Base-by-base conservation (phyloP, 1,284 basidiomycete genomes). In the Fereydounia khargensis region DNA sequence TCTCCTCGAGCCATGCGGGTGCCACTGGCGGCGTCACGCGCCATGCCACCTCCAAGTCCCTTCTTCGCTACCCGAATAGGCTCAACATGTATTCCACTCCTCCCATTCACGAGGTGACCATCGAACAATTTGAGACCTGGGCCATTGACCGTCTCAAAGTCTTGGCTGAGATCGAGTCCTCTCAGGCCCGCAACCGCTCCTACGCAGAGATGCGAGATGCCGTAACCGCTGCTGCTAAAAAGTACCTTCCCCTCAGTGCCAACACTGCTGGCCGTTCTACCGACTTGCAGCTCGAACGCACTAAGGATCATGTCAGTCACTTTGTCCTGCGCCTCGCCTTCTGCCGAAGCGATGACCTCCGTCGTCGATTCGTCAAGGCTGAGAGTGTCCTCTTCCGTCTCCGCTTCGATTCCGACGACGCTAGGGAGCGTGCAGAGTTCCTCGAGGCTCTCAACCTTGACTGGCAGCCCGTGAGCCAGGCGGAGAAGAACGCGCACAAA, bases 251-350 rank as follows among this genome's bases (percentile, higher is more conserved):
- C 39, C 79, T 98, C 38, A 80, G 82, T 42, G 80, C 81, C 38
- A 86, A 84, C 52, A 82, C 82, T 9, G 78, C 21, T 78, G 83
- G 46, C 56, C 61, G 62, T 30, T 52, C 48, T 6, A 38, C 47
- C 33, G 84, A 89, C 28, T 77, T 77, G 8, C 66, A 74, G 18
- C 38, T 47, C n/a, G 85, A 98, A 75, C 81, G 95, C 53, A 82
- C 82, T 73, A 86, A 83, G 63, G 95, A 99, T 76, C 88, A 92
- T 71, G 81, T 96, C 23, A 86, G 91, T 16, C 95, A 99, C 79
- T 98, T 91, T 78, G 90, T 98, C 3, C 81, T 98, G 50, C 81
- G 95, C 34, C 81, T 99, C 30, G 92, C 95, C 2, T 98, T 99
- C 77, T 95, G 91, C 78, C 84, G 90, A 47, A 91, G 91, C 35